Evolutionary conservation across 352 stramenopile species (phyloP).

Genomic region (Pythium angustatum): DNA sequence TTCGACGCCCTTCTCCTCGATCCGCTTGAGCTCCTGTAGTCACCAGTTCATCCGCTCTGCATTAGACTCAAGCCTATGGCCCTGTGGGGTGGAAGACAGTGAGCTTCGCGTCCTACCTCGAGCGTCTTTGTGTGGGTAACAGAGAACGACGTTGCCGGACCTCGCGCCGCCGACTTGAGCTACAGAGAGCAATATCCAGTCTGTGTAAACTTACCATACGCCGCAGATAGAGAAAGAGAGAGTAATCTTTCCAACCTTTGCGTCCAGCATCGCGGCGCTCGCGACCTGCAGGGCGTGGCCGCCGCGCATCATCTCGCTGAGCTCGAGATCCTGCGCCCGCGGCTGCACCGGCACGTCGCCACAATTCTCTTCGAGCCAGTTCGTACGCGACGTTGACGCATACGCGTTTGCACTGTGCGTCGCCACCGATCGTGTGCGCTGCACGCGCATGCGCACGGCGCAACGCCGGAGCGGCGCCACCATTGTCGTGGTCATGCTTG

Average conservation of each 20-base stretch:
- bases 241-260: no score
- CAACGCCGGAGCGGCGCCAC: background rate
- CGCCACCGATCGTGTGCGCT: background rate
- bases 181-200: no score
- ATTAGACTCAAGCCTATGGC: no score
- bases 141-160: conserved; percentile 42
- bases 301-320: conserved; percentile 73
- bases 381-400: conserved; percentile 11
- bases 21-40: conserved; percentile 46
- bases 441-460: background rate
- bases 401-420: background rate
- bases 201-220: no score
- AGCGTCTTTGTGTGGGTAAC: conserved; percentile 43
- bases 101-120: no score
- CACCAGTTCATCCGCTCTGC: no score
- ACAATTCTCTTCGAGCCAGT: conserved; percentile 72
- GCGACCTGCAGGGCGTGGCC: conserved; percentile 66
- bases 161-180: conserved; percentile 36
- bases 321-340: conserved; percentile 38
- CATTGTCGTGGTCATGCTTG: background rate
- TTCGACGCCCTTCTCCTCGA: conserved; percentile 49
- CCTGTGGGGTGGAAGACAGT: no score
- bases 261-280: conserved; percentile 47
- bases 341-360: conserved; percentile 53
- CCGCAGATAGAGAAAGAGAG: no score